Conservation (phyloP, 208 protist species). For the Naegleria gruberi region DNA sequence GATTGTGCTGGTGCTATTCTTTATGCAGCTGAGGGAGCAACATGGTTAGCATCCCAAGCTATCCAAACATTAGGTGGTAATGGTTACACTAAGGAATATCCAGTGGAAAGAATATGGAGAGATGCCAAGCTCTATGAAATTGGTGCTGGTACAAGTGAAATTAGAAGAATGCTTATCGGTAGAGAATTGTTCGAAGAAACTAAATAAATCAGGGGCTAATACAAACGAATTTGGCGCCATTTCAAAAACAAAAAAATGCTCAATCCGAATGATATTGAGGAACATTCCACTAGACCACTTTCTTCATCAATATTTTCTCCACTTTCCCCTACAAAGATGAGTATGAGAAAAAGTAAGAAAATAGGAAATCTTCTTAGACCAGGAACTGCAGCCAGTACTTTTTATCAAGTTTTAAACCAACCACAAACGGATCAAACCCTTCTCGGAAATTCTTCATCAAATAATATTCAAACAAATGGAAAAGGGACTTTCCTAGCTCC, state of each 20-base stretch:
- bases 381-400: neutral
- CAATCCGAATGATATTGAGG: neutral
- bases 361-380: neutral
- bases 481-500: neutral
- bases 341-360: neutral
- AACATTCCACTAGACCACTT: neutral
- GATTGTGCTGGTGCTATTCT: slow-evolving; percentile 65
- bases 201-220: no score
- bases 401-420: neutral
- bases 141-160: slow-evolving; percentile 80
- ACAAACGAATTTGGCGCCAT: no score
- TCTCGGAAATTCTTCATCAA: no score
- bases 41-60: slow-evolving; percentile 58
- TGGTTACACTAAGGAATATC: slow-evolving; percentile 80
- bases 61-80: slow-evolving; percentile 81
- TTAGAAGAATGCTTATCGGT: slow-evolving; percentile 67
- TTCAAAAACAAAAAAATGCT: no score
- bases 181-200: slow-evolving; percentile 21
- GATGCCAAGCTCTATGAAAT: slow-evolving; percentile 84
- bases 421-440: no score
- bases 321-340: neutral
- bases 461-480: neutral
- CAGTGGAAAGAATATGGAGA: slow-evolving; percentile 81
- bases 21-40: slow-evolving; percentile 60
- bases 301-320: neutral